Base-by-base conservation (phyloP, 1,284 basidiomycete genomes). In the Cryptococcus jaspeensis region DNA sequence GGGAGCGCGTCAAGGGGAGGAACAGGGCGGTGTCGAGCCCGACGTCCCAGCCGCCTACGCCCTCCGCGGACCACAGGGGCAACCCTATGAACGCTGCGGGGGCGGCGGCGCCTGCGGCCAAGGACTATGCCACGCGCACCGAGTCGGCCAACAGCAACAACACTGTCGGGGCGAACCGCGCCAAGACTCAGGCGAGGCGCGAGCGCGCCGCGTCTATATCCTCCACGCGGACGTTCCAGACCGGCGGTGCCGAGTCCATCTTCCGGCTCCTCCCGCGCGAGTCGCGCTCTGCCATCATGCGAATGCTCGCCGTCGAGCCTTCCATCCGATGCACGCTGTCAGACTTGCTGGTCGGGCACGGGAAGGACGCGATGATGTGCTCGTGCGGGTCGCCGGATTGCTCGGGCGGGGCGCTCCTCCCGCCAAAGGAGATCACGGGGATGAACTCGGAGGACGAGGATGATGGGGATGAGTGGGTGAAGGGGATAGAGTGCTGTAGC, bases 201-300 rank as follows among this genome's bases (percentile, higher is more conserved):
- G 72, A 74, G 59, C 67, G 74, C 39, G 73, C 73, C 0, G 73
- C 72, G 3, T 64, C 68, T 35, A 71, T 76, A 54, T 74, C 72
- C 15, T 73, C 70, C 7, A 70, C 69, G 2, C 53, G 63, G 54
- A 91, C 92, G n/a, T 88, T 86, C 82, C 83, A 88, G 74, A 83
- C 80, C 9, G 90, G 88, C 42, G 90, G 90, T 8, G 88, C 91
- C n/a, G 95, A 99, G 77, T 93, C 90, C 35, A 96, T 99, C 72
- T 99, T 99, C 84, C 85, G 93, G n/a, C 82, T 99, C 6, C 81
- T 99, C 20, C 95, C 95, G 5, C 87, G 95, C 58, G 95, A 98
- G 79, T 87, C 90, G 16, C 85, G 93, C 42, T 83, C 86, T 15
- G 92, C 90, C 11, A 82, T 99, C 53, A 88, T 92, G 59, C 85